Percentiles rank a stretch among this genome's conserved stretches.
These are phyloP conservation scores for Trypanosoma boissoni DNA, from an alignment of 208 protist species.

Conservation along the genomic window DNA sequence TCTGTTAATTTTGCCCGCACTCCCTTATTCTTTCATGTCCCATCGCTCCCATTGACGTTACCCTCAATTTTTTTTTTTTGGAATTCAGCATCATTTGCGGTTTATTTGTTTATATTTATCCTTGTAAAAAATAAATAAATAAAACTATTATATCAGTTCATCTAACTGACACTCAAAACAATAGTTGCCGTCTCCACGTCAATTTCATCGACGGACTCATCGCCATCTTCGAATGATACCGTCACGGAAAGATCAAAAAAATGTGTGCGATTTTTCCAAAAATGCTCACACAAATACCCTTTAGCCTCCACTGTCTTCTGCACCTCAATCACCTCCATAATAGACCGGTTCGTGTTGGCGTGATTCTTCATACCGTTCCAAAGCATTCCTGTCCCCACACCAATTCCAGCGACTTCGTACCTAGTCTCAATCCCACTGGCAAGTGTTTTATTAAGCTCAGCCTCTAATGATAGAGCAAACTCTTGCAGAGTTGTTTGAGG, in stretches of 20 bases:
- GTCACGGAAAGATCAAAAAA: conserved; percentile 78
- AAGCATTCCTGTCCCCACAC: conserved; percentile 79
- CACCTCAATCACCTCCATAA: conserved; percentile 81
- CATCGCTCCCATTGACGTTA: too few relatives aligned
- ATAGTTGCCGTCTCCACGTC: conserved; percentile 84
- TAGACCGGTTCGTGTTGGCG: conserved; percentile 62
- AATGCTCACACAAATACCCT: conserved; percentile 39
- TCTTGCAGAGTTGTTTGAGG: conserved; percentile 64
- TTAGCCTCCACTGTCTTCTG: conserved; percentile 66
- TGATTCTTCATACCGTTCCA: conserved; percentile 78
- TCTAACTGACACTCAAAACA: conserved; percentile 38
- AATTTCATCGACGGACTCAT: conserved; percentile 72
- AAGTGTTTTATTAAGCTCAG: conserved; percentile 48
- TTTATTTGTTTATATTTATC: conserved; percentile 1
- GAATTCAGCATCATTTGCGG: conserved; percentile 8
- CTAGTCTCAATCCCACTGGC: conserved; percentile 26
- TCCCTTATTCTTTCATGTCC: too few relatives aligned
- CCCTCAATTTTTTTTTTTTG: conserved; percentile 25
- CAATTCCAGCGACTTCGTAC: conserved; percentile 80
- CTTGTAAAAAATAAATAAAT: too few relatives aligned
- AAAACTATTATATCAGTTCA: conserved; percentile 4
- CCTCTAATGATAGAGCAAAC: conserved; percentile 50
- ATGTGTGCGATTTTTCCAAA: conserved; percentile 79
- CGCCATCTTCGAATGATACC: conserved; percentile 66
- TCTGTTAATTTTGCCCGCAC: too few relatives aligned